A percentile compares a stretch with the other conserved stretches of the same genome.
These are phyloP conservation scores for Pulicaria dysenterica DNA, from an alignment of 129 eudicot genomes.

Conservation along the genomic window DNA sequence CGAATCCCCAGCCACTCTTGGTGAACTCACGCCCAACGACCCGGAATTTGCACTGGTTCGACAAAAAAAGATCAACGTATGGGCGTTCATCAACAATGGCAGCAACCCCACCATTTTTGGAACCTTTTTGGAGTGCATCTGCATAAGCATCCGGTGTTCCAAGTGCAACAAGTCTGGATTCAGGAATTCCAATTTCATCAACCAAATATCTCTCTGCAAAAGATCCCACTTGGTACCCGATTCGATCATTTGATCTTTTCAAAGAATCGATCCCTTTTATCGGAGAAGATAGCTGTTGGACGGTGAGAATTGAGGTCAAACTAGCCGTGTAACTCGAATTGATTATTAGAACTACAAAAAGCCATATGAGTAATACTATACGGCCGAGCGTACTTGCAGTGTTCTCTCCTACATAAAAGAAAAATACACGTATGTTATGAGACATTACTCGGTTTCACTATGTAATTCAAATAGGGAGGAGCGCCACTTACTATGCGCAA, in stretches of 20 bases:
- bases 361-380: slow-evolving; percentile 77
- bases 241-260: slow-evolving; percentile 55
- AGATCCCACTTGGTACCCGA: slow-evolving; percentile 90
- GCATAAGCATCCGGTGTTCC: slow-evolving; percentile 83
- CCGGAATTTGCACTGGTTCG: slow-evolving; percentile 84
- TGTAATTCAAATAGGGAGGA: slow-evolving; percentile 4
- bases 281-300: slow-evolving; percentile 80
- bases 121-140: slow-evolving; percentile 57
- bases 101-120: slow-evolving; percentile 74
- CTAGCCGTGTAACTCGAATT: slow-evolving; percentile 96
- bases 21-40: slow-evolving; percentile 87
- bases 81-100: slow-evolving; percentile 89
- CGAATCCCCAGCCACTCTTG: slow-evolving; percentile 93
- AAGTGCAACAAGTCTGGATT: slow-evolving; percentile 65
- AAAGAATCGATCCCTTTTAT: slow-evolving; percentile 71
- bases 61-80: slow-evolving; percentile 78
- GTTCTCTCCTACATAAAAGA: slow-evolving; percentile 64
- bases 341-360: slow-evolving; percentile 82
- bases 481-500: slow-evolving; percentile 76
- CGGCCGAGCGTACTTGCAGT: slow-evolving; percentile 85
- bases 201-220: slow-evolving; percentile 73
- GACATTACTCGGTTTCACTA: slow-evolving; percentile 6
- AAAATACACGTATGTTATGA: slow-evolving; percentile 12
- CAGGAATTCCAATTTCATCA: slow-evolving; percentile 63
- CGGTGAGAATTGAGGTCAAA: slow-evolving; percentile 90